A percentile compares a stretch with the other conserved stretches of the same genome.
Evolutionary conservation across 1,284 basidiomycete genomes (phyloP).

Genomic region (Puccinia polysora): DNA sequence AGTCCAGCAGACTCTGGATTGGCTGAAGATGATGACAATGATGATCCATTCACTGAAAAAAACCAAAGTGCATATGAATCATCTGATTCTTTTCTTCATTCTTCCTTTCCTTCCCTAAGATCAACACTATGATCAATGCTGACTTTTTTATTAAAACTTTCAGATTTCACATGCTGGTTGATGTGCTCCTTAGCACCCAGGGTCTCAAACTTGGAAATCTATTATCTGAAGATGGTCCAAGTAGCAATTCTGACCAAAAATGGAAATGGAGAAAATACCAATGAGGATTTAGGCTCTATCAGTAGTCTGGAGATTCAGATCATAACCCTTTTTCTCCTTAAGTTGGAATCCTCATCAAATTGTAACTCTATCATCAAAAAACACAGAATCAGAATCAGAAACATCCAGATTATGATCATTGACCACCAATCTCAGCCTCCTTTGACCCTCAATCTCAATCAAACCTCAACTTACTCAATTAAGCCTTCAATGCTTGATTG

Average conservation of each 20-base stretch:
- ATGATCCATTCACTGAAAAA: slow-evolving; percentile 18
- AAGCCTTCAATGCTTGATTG: no score
- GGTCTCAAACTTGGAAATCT: slow-evolving; percentile 2
- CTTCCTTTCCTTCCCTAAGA: background rate
- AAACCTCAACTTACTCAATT: no score
- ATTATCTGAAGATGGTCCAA: background rate
- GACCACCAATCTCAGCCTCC: no score
- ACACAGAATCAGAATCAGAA: no score
- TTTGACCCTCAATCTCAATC: no score
- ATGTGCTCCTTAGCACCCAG: slow-evolving; percentile 27
- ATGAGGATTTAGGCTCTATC: slow-evolving; percentile 35
- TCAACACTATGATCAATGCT: background rate
- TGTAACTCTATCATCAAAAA: no score
- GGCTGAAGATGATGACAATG: slow-evolving; percentile 14
- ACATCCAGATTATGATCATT: no score
- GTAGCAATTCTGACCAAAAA: background rate
- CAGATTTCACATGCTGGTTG: slow-evolving; percentile 35
- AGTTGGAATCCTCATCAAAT: no score
- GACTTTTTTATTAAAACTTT: no score
- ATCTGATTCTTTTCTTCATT: background rate
- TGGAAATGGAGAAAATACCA: slow-evolving; percentile 15
- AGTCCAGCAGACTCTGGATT: background rate
- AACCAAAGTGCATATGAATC: slow-evolving; percentile 11
- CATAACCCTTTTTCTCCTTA: no score
- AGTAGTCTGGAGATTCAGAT: slow-evolving; percentile 14